A percentile compares a stretch with the other conserved stretches of the same genome.
Evolutionary conservation across 257 asterid species (phyloP).

Genomic region (Ophiorrhiza pumila): DNA sequence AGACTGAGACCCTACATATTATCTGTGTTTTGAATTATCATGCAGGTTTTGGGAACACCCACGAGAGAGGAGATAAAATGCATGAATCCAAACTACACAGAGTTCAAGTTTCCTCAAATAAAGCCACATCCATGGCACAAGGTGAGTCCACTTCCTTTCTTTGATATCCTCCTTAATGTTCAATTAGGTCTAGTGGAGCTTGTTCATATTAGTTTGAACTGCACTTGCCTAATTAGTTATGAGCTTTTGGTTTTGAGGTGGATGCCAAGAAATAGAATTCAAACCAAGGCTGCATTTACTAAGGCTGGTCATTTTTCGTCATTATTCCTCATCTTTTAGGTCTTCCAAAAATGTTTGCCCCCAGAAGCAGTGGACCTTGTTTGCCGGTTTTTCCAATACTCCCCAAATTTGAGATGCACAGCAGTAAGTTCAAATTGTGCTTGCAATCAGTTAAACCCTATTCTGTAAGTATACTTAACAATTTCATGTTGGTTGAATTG

Average conservation of each 20-base stretch:
- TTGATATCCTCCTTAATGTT: background rate
- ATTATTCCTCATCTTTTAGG: conserved; percentile 42
- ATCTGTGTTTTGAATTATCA: conserved; percentile 24
- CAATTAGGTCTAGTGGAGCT: background rate
- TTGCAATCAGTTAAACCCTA: conserved; percentile 22
- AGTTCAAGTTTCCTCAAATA: conserved; percentile 94
- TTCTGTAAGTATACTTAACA: conserved; percentile 8
- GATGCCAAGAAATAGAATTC: background rate
- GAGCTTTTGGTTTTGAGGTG: background rate
- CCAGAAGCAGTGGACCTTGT: conserved; percentile 97
- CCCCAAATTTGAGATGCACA: conserved; percentile 95
- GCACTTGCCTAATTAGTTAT: background rate
- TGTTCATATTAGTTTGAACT: background rate
- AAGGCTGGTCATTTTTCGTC: too few relatives aligned
- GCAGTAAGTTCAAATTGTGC: conserved; percentile 64
- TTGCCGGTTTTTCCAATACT: conserved; percentile 91
- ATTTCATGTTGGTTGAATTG: conserved; percentile 19
- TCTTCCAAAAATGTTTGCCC: conserved; percentile 94
- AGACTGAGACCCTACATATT: background rate
- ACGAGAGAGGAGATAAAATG: conserved; percentile 96
- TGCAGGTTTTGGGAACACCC: conserved; percentile 96
- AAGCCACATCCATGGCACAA: conserved; percentile 99
- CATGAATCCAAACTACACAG: conserved; percentile 93
- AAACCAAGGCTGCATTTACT: background rate
- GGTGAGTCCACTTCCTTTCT: conserved; percentile 33